Base-by-base conservation (phyloP, 2,329 filamentous ascomycete species). In the Periconia sp. region DNA sequence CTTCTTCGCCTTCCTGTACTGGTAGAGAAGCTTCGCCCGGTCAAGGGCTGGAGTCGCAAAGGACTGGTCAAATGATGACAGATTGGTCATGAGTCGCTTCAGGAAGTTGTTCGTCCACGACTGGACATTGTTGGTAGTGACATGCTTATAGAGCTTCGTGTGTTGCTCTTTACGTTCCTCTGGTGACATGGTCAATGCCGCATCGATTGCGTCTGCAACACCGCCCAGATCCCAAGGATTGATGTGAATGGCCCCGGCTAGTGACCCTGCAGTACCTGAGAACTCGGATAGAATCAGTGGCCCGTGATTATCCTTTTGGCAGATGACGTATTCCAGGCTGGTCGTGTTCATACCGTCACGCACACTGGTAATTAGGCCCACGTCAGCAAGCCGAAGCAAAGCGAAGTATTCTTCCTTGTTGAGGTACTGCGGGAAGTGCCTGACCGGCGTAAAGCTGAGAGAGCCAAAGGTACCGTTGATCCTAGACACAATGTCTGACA, bases 291-390 rank as follows among this genome's bases (percentile, higher is more conserved):
- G 82, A 54, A 97, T 96, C 33, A 97, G 77, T 2, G 92, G 92
- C 1, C 92, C 89, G 56, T 92, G 85, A 43, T 85, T 86, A 51
- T 94, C 87, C 61, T 89, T 88, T 71, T 97, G 92, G 69, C 90
- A 95, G 44, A 96, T 82, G 43, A 97, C 85, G 66, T 96, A 97
- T 71, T 97, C 94, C 57, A 97, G 77, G 66, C 90, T 95, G 15
- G 92, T 96, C 0, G 92, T 96, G 75, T 96, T 97, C 92, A 97
- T 96, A 45, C 92, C 92, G 68, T 97, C 94, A 47, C 92, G 85
- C 16, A 97, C 92, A 56, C 90, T 96, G 5, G 94, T 96, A 70
- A 97, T 96, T 36, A 97, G 78, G 4, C 91, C 92, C 54, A 96
- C 89, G 67, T 97, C 91, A 23, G 88, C 92, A 3, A 90, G 84